Base-by-base conservation (phyloP, 805 yeast species). In the Monosporozyma siamensis region DNA sequence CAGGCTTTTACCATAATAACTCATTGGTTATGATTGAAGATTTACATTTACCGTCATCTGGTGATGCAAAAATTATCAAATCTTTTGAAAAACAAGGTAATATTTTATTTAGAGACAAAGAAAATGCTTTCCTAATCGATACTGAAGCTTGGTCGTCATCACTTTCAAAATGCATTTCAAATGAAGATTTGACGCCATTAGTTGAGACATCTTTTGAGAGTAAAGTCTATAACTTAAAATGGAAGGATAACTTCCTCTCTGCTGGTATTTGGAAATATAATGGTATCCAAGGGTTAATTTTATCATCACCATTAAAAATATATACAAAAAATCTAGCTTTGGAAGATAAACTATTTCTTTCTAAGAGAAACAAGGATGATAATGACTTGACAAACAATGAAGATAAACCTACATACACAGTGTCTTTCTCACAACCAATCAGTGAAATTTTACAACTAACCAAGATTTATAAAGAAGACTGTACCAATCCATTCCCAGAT, bases 11-110 rank as follows among this genome's bases (percentile, higher is more conserved):
- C 20, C 48, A 53, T n/a, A 52, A 56, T 29, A 50, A 53, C 38
- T 55, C 64, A 1, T 44, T 60, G 21, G 51, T 45, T 0, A 17
- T 54, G 14, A 27, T 58, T 8, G 61, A 56, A 48, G 39, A 39
- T 3, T 32, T 55, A 4, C 38, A 42, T n/a, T 15, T 51, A 17
- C 22, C 11, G 5, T 8, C 30, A 6, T 9, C 24, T 4, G 7
- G 21, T 18, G 15, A n/a, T 15, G 20, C 25, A 6, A 21, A 15
- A 17, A 9, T 41, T 6, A 14, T 36, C 9, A 30, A 22, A 18
- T 15, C 40, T 8, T 36, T 34, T 22, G 21, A 34, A 4, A 23
- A 27, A 22, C 21, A 15, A 6, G 39, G 43, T 14, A 24, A 25
- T 12, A 9, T 25, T 15, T 40, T 34, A 7, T 10, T 40, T 4